Base-by-base conservation (phyloP, 2,329 filamentous ascomycete genomes). In the Epichloe hybrida region DNA sequence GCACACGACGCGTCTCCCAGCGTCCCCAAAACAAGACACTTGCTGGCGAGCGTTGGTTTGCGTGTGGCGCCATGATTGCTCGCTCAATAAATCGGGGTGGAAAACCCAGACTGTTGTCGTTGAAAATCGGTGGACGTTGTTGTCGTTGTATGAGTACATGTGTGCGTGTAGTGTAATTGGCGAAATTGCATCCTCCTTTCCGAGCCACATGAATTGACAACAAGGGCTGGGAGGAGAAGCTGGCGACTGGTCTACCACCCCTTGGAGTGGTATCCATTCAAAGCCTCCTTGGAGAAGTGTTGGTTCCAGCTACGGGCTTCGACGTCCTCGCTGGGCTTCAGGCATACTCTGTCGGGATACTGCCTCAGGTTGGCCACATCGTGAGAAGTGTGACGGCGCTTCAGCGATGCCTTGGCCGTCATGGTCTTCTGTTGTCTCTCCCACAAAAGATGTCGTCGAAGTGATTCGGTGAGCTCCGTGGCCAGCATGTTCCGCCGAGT, bases 401-500 rank as follows among this genome's bases (percentile, higher is more conserved):
- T 94, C 52, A 95, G 76, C 50, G 91, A 87, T 1, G 90, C 88
- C 56, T 91, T 90, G 60, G 84, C 87, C 7, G 88, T 91, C 36
- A 86, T 85, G 53, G 88, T 88, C 76, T 93, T 95, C 64, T 97
- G 91, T 63, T 95, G 88, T 49, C 93, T 84, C 66, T 98, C 93
- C 86, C 88, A 95, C 15, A 97, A 78, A 15, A 98, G 81, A 60
- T 96, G 87, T 59, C 89, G 86, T 21, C 93, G 82, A 3, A 98
- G 81, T 21, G 88, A 95, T 65, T 95, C 89, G 2, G 91, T 96
- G 50, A 98, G 74, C 70, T 98, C 93, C 0, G 88, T 94, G 8
- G 88, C 85, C 51, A 98, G 77, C 93, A 98, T 98, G 68, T 96
- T 94, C 54, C 90, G 81, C 48, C 93, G 81, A 0, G 90, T 96